Conservation (phyloP, 345 rosid genomes). For the Ceriops tagal region DNA sequence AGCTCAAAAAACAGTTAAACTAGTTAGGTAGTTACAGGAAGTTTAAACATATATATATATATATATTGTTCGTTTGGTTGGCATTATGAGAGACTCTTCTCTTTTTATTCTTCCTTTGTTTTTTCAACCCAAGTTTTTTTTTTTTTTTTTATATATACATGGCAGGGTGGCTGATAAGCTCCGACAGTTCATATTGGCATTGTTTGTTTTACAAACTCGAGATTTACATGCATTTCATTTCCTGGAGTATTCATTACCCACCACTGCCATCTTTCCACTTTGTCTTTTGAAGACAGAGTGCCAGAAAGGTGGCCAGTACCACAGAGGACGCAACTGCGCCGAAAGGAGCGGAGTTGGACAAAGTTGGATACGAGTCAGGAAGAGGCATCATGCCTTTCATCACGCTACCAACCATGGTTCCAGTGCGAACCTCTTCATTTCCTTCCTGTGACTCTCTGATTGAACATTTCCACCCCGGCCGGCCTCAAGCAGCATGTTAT, state of each 20-base stretch:
- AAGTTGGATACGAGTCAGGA: conserved; percentile 31
- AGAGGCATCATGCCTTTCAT: conserved; percentile 35
- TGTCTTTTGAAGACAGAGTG: background rate
- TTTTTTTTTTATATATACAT: too few species aligned
- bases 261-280: too few species aligned
- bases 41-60: too few species aligned
- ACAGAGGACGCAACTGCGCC: background rate
- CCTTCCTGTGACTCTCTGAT: conserved; percentile 34
- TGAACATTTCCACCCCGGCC: conserved; percentile 40
- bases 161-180: too few species aligned
- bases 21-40: too few species aligned
- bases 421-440: conserved; percentile 25
- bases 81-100: background rate
- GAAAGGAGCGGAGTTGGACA: conserved; percentile 24
- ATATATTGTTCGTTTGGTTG: background rate
- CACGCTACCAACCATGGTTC: conserved; percentile 37
- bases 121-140: background rate
- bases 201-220: too few species aligned
- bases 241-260: too few species aligned
- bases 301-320: background rate
- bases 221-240: too few species aligned
- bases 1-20: too few species aligned
- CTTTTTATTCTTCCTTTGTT: background rate
- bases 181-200: too few species aligned
- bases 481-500: conserved; percentile 31